Evolutionary conservation across 1,139 yeast genomes (phyloP), one percentile per base, ranked within the genome.

Genomic region (Candida sojae): DNA sequence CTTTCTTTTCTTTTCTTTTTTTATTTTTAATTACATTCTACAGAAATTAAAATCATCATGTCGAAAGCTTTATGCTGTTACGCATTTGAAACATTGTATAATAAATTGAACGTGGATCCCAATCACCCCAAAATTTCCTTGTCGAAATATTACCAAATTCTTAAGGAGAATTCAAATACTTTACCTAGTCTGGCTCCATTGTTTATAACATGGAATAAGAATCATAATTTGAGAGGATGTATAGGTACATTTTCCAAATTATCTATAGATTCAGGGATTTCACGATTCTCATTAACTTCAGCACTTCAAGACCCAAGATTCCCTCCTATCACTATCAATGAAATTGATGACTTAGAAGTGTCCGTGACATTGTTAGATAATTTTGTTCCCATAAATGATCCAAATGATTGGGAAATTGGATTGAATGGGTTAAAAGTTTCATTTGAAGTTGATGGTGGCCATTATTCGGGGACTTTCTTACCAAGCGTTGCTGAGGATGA

Each of bases 401-500:
- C 83, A 6, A 65, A 74, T 47, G 88, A 88, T 58, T 95, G 99
- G 99, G 75, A 67, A 6, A 64, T 93, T 43, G 99, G 99, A 0
- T 62, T 61, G 25, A 95, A 93, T 63, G 99, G 99, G 0, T 78
- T 95, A 33, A 76, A 82, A 49, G 80, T 91, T 17, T 64, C 68
- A 28, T 76, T 89, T 52, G 62, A 64, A 0, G 52, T 61, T 11
- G 58, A 65, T 12, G 69, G 75, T 25, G 57, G 64, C 26, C 50
- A 59, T 8, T 71, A 71, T 51, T 80, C 86, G 45, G 91, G 97
- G 0, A 93, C 99, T 0, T 93, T 90, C 57, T 67, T 95, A 43
- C 99, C 99, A 0, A 87, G 84, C 42, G 98, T 95, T 1, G 96
- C 97, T 12, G 76, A 70, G n/a, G 98, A 92, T 54, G 96, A 92